phyloP scores from a whole-genome alignment of 345 rosid species.

The Populus simonii region DNA sequence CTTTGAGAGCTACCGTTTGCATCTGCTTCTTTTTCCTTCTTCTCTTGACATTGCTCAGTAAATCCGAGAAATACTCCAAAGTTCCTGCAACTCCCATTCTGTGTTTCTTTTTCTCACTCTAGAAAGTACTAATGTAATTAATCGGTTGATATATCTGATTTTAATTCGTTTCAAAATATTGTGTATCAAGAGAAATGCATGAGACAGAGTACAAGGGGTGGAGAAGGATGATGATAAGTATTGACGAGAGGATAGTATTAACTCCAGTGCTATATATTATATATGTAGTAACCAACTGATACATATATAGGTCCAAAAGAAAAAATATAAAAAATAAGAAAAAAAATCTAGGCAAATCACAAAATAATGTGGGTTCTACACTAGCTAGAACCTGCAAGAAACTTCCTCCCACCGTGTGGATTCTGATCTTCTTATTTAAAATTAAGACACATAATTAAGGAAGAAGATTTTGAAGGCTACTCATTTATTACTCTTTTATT shows the following conservation, averaged over 20 bases:
- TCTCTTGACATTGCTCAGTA: slow-evolving; percentile 43
- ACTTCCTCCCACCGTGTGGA: slow-evolving; percentile 16
- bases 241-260: background rate
- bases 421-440: background rate
- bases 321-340: background rate
- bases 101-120: background rate
- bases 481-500: no score
- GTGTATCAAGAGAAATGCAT: background rate
- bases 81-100: slow-evolving; percentile 80
- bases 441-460: slow-evolving; percentile 5
- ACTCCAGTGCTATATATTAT: background rate
- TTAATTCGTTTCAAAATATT: background rate
- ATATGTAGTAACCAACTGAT: slow-evolving; percentile 1
- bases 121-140: background rate
- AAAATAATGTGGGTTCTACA: slow-evolving; percentile 1
- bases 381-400: slow-evolving; percentile 18
- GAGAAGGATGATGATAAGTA: background rate
- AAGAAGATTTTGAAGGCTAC: background rate
- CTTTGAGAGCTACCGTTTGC: slow-evolving; percentile 67
- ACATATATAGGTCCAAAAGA: background rate
- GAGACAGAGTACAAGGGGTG: background rate
- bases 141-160: background rate
- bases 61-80: slow-evolving; percentile 56
- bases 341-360: background rate
- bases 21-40: slow-evolving; percentile 59